Base-by-base conservation (phyloP, 345 rosid genomes). In the Brassica carinata region DNA sequence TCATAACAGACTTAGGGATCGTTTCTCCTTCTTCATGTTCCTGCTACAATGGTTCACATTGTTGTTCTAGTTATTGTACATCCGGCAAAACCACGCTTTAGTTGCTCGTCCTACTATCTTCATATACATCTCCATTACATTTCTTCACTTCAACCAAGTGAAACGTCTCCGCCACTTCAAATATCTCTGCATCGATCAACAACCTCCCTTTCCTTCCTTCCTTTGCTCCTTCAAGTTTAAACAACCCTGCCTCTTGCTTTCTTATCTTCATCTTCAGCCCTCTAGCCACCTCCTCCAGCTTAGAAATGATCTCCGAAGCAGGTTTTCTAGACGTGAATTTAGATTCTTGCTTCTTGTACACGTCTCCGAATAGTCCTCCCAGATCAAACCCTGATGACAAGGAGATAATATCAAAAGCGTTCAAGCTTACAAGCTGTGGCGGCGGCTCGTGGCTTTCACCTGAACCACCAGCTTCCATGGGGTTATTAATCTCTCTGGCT, bases 71-170 rank as follows among this genome's bases (percentile, higher is more conserved):
- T 58, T 23, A 57, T 71, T 43, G 62, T n/a, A n/a, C n/a, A n/a
- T n/a, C n/a, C n/a, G n/a, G n/a, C n/a, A n/a, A n/a, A n/a, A n/a
- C n/a, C n/a, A n/a, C n/a, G n/a, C n/a, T n/a, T n/a, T n/a, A n/a
- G n/a, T n/a, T n/a, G n/a, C n/a, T n/a, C n/a, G n/a, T n/a, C n/a
- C n/a, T n/a, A n/a, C n/a, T n/a, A n/a, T n/a, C n/a, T n/a, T n/a
- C n/a, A n/a, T n/a, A n/a, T n/a, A n/a, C n/a, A 83, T 93, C 97
- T 2, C 97, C 97, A 36, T 77, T 84, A 55, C 88, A 84, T 85
- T 90, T 89, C 85, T 87, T 93, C 43, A 93, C 70, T 85, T 93
- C 96, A 76, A 91, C 92, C 81, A 91, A 43, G 80, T 93, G 90
- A 77, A 91, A 88, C 11, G 80, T 78, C 2, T 82, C 84, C 64